phyloP scores from a whole-genome alignment of 768 basidiomycete species.

The Candolleomyces efflorescens region DNA sequence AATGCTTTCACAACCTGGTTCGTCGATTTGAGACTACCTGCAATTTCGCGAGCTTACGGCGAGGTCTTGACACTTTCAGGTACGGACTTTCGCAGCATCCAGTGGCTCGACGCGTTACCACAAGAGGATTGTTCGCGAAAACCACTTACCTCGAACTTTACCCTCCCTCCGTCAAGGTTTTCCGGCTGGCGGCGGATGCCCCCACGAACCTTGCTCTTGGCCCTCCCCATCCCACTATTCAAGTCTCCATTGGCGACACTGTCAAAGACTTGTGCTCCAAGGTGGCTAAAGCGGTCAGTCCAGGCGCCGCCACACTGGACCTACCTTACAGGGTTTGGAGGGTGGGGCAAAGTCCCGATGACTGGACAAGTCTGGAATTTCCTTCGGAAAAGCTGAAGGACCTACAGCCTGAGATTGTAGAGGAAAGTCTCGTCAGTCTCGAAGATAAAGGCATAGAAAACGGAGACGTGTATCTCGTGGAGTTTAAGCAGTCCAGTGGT shows the following conservation, averaged over 20 bases:
- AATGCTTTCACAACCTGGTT: slow-evolving; percentile 63
- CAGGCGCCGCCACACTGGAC: slow-evolving; percentile 22
- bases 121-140: slow-evolving; percentile 43
- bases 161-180: slow-evolving; percentile 60
- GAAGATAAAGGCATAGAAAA: slow-evolving; percentile 55
- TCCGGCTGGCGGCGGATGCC: slow-evolving; percentile 37
- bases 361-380: slow-evolving; percentile 31
- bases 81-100: slow-evolving; percentile 59
- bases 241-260: slow-evolving; percentile 50
- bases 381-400: slow-evolving; percentile 25
- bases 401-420: slow-evolving; percentile 37
- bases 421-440: slow-evolving; percentile 43
- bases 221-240: slow-evolving; percentile 30
- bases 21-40: slow-evolving; percentile 6
- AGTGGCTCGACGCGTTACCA: slow-evolving; percentile 65
- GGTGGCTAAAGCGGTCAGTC: slow-evolving; percentile 35
- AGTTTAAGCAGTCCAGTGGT: slow-evolving; percentile 53
- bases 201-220: slow-evolving; percentile 18
- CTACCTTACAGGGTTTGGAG: slow-evolving; percentile 63
- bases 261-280: slow-evolving; percentile 37
- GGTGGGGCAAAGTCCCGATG: slow-evolving; percentile 31
- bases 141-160: slow-evolving; percentile 63
- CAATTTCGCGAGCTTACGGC: neutral
- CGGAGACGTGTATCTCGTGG: slow-evolving; percentile 75
- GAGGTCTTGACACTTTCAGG: slow-evolving; percentile 37